Conservation (phyloP, 345 rosid species). For the Syzygium oleosum region DNA sequence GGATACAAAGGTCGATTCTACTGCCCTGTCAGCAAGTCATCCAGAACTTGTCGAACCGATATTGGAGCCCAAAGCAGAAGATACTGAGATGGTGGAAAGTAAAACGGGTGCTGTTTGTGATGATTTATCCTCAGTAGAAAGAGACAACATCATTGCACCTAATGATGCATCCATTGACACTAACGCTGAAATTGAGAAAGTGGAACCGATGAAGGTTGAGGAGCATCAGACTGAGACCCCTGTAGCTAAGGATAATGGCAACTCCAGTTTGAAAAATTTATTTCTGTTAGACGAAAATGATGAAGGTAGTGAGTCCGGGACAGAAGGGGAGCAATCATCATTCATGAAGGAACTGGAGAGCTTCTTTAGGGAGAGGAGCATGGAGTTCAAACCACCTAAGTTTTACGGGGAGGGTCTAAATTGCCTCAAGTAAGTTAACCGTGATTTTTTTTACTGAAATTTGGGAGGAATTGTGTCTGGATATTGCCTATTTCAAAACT, state of each 20-base stretch:
- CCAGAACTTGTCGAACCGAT: constrained; percentile 11
- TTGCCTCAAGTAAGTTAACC: constrained; percentile 52
- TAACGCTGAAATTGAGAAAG: constrained; percentile 21
- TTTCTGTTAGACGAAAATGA: constrained; percentile 37
- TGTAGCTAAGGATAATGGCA: constrained; percentile 19
- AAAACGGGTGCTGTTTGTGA: constrained; percentile 15
- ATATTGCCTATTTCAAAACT: neutral
- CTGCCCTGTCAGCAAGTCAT: constrained; percentile 10
- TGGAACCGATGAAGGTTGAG: constrained; percentile 22
- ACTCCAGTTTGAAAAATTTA: constrained; percentile 21
- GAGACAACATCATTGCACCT: constrained; percentile 14
- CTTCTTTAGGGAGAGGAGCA: constrained; percentile 43
- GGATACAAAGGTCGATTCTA: constrained; percentile 9
- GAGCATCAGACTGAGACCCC: constrained; percentile 11
- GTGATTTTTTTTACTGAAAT: neutral
- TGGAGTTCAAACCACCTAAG: constrained; percentile 72
- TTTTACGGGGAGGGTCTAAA: constrained; percentile 64
- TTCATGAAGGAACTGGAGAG: constrained; percentile 52
- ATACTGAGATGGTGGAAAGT: constrained; percentile 11
- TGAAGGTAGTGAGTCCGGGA: constrained; percentile 56
- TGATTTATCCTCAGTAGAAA: constrained; percentile 1
- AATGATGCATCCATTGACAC: constrained; percentile 22
- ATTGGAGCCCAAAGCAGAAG: constrained; percentile 11
- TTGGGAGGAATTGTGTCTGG: neutral
- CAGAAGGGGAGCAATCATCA: constrained; percentile 50